These are phyloP conservation scores for Glycine soja DNA, from an alignment of 306 rosid species.

Conservation along the genomic window DNA sequence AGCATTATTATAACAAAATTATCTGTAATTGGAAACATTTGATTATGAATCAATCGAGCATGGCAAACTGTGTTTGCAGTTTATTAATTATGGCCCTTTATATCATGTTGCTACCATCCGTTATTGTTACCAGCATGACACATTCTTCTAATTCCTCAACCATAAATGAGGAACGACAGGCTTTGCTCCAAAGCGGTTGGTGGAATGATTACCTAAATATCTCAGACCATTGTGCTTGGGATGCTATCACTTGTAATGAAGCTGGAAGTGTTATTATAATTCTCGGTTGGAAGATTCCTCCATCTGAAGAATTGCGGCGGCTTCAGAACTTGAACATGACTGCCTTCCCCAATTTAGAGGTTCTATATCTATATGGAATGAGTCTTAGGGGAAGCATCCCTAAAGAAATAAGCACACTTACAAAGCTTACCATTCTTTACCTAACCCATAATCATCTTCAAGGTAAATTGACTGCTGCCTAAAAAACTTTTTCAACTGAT, in stretches of 20 bases:
- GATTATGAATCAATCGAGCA: neutral
- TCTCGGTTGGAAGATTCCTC: neutral
- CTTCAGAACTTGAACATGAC: neutral
- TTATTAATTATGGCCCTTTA: neutral
- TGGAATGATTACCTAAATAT: neutral
- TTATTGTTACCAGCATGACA: neutral
- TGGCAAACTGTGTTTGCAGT: neutral
- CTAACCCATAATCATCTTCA: neutral
- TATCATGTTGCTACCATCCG: neutral
- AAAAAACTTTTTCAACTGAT: neutral
- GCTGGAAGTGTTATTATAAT: slow-evolving; percentile 40
- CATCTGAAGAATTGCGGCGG: neutral
- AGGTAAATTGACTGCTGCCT: neutral
- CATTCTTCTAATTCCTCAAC: neutral
- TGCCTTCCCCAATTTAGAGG: neutral
- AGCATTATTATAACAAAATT: neutral
- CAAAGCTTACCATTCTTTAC: neutral
- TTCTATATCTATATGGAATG: neutral
- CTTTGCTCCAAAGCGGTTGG: slow-evolving; percentile 18
- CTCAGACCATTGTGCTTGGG: slow-evolving; percentile 31
- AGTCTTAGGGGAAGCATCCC: neutral
- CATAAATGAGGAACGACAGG: slow-evolving; percentile 14
- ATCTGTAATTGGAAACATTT: neutral
- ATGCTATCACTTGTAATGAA: neutral
- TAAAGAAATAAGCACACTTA: neutral